phyloP scores from a whole-genome alignment of 2,329 filamentous ascomycete genomes.

The Claviceps spartinae region DNA sequence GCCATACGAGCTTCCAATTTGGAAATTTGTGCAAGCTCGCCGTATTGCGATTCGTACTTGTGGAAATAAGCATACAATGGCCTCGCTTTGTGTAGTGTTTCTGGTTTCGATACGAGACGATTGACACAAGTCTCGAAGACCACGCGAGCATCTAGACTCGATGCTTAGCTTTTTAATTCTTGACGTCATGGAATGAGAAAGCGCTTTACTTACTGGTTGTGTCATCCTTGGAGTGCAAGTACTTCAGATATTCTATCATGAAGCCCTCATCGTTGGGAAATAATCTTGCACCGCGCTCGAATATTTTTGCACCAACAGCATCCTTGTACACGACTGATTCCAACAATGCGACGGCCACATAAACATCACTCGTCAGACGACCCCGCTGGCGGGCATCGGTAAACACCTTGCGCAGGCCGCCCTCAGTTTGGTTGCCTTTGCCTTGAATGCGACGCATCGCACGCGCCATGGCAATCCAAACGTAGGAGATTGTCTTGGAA shows the following conservation, averaged over 20 bases:
- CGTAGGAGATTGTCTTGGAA: conserved; percentile 75
- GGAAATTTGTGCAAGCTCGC: conserved; percentile 78
- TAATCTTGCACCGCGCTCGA: conserved; percentile 82
- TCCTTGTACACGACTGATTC: conserved; percentile 97
- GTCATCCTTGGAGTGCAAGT: conserved; percentile 83
- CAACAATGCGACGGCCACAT: conserved; percentile 82
- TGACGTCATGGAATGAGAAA: neutral
- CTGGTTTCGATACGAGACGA: conserved; percentile 63
- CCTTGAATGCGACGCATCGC: conserved; percentile 92
- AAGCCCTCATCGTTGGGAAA: conserved; percentile 92
- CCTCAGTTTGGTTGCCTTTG: conserved; percentile 49
- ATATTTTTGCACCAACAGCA: conserved; percentile 82
- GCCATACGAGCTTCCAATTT: conserved; percentile 88
- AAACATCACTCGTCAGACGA: conserved; percentile 84
- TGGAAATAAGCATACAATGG: conserved; percentile 85
- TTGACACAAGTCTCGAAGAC: conserved; percentile 93
- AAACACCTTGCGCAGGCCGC: conserved; percentile 81
- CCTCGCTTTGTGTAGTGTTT: conserved; percentile 62
- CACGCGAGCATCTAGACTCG: conserved; percentile 63
- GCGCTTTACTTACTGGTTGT: conserved; percentile 60
- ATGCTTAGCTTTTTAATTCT: conserved; percentile 8
- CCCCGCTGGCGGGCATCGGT: conserved; percentile 77
- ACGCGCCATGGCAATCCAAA: conserved; percentile 90
- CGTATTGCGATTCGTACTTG: conserved; percentile 87
- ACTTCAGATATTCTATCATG: conserved; percentile 90